These are phyloP conservation scores for Populus tomentosa DNA, from an alignment of 441 rosid species.

Conservation along the genomic window DNA sequence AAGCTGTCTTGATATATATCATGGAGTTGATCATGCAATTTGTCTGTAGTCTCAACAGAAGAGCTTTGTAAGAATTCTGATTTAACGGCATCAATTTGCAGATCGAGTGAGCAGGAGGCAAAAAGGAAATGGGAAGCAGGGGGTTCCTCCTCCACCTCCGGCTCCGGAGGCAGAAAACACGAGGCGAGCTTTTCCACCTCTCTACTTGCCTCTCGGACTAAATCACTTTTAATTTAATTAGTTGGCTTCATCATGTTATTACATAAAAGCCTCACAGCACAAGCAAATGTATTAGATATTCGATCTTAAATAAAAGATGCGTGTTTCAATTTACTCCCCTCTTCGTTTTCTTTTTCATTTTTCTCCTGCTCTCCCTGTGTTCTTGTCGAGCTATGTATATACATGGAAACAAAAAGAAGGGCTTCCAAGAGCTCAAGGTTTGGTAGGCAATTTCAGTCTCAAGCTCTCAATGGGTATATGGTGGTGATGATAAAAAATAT, in stretches of 20 bases:
- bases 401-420: no score
- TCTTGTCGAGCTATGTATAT: no score
- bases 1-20: no score
- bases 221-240: neutral
- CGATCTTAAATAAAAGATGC: neutral
- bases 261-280: neutral
- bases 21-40: no score
- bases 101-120: neutral
- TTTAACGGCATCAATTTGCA: neutral
- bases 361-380: neutral
- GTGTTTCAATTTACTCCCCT: neutral
- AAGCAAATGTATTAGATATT: neutral
- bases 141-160: neutral
- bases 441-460: no score
- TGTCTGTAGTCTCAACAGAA: no score
- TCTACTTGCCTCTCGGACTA: neutral
- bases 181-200: neutral
- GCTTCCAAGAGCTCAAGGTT: no score
- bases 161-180: neutral
- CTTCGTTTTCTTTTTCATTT: neutral
- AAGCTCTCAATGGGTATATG: no score
- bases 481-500: no score
- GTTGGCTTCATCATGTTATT: neutral
- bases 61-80: neutral
- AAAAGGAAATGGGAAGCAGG: neutral